A percentile compares a stretch with the other conserved stretches of the same genome.
Evolutionary conservation across 192 early-diverging fungal species (phyloP).

Genomic region (Coemansia brasiliensis): DNA sequence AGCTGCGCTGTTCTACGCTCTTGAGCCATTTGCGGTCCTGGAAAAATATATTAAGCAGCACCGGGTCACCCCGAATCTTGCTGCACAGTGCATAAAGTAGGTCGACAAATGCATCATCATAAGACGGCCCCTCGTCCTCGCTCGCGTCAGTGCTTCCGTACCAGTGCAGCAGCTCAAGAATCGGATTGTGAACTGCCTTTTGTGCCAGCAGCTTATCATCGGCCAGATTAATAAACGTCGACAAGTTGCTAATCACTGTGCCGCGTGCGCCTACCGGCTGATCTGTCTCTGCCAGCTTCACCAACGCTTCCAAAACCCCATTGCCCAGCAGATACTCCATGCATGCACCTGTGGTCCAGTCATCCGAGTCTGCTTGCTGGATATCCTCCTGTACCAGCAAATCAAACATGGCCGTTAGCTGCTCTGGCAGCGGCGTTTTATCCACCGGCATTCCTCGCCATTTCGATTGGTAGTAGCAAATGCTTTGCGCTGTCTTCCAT

Average conservation of each 20-base stretch:
- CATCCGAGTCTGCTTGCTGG: constrained; percentile 63
- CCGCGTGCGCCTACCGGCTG: constrained; percentile 76
- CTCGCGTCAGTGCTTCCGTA: constrained; percentile 37
- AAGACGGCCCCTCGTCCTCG: constrained; percentile 6
- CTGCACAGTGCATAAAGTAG: constrained; percentile 52
- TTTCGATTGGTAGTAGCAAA: constrained; percentile 48
- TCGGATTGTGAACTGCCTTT: constrained; percentile 84
- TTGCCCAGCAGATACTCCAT: constrained; percentile 89
- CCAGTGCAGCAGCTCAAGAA: constrained; percentile 69
- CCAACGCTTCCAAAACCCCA: constrained; percentile 76
- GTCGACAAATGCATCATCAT: constrained; percentile 48
- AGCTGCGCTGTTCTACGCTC: constrained; percentile 48
- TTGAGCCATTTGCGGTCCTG: constrained; percentile 49
- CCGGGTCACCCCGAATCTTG: constrained; percentile 52
- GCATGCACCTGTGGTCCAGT: constrained; percentile 76
- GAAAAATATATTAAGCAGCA: constrained; percentile 54
- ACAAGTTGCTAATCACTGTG: constrained; percentile 76
- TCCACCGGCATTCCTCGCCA: constrained; percentile 54
- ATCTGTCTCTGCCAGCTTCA: constrained; percentile 75
- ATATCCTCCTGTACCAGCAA: constrained; percentile 85
- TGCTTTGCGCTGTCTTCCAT: constrained; percentile 61
- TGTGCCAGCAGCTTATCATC: constrained; percentile 90
- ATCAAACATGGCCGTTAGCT: constrained; percentile 82
- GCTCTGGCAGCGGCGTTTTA: constrained; percentile 74
- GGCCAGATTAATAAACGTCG: constrained; percentile 78